These are phyloP conservation scores for Coniochaeta sp. DNA, from an alignment of 2,329 filamentous ascomycete species.

Conservation along the genomic window DNA sequence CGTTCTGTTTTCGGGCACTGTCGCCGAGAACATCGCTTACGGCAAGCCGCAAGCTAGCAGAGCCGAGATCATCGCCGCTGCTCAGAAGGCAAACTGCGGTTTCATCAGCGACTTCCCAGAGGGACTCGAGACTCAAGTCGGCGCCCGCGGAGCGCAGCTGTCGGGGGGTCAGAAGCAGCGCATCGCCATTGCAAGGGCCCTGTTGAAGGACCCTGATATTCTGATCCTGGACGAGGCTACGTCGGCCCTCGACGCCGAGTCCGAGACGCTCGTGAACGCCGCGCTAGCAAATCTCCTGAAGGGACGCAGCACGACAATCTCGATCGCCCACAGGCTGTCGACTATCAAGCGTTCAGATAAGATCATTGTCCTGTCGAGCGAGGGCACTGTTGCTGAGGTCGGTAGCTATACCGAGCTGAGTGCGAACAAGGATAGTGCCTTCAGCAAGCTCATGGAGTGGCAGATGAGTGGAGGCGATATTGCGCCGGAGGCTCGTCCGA, in stretches of 20 bases:
- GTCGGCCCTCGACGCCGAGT: constrained; percentile 91
- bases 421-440: constrained; percentile 68
- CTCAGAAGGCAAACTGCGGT: constrained; percentile 86
- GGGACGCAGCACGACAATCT: constrained; percentile 92
- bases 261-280: constrained; percentile 91
- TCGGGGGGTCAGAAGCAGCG: constrained; percentile 97
- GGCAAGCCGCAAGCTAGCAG: constrained; percentile 73
- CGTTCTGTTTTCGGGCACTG: constrained; percentile 79
- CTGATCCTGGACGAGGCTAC: constrained; percentile 95
- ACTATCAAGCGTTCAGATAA: constrained; percentile 95
- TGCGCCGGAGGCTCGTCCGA: constrained; percentile 28
- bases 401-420: constrained; percentile 76
- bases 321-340: constrained; percentile 89
- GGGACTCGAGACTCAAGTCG: constrained; percentile 88
- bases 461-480: constrained; percentile 83
- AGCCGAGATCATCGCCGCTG: constrained; percentile 76
- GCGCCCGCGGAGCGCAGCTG: constrained; percentile 84
- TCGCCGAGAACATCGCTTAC: constrained; percentile 87
- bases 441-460: constrained; percentile 97
- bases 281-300: constrained; percentile 74
- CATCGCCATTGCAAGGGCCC: constrained; percentile 89
- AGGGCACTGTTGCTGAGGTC: constrained; percentile 85
- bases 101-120: constrained; percentile 97
- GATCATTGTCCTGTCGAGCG: constrained; percentile 82
- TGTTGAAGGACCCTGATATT: constrained; percentile 95